Conservation (phyloP, 2,329 filamentous ascomycete genomes). For the Fusarium heterosporum region DNA sequence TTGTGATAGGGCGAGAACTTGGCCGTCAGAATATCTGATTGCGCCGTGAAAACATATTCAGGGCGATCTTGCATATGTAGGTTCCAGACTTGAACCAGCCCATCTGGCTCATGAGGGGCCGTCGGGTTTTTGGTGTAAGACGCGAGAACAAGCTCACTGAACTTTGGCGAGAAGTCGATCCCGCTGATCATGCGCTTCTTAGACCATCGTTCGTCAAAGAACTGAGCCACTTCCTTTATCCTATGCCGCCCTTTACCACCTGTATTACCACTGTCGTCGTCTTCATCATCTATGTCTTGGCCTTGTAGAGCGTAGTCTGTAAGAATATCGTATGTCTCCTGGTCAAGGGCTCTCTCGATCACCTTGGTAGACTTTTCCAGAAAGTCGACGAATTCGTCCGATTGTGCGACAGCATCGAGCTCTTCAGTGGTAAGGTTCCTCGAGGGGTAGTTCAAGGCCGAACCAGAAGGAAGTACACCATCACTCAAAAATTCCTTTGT, state of each 20-base stretch:
- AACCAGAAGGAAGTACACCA: constrained; percentile 46
- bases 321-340: constrained; percentile 91
- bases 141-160: constrained; percentile 90
- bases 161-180: constrained; percentile 95
- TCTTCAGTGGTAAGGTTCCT: constrained; percentile 87
- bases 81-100: constrained; percentile 97
- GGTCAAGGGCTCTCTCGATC: constrained; percentile 92
- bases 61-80: constrained; percentile 92
- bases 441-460: constrained; percentile 74
- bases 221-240: constrained; percentile 89
- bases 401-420: constrained; percentile 88
- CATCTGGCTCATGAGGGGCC: constrained; percentile 92
- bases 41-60: constrained; percentile 96
- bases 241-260: constrained; percentile 78
- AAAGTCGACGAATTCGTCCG: constrained; percentile 94
- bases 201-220: constrained; percentile 95
- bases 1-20: constrained; percentile 99
- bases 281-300: constrained; percentile 81
- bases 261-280: constrained; percentile 78
- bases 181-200: constrained; percentile 98
- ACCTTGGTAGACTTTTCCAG: constrained; percentile 96
- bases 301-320: constrained; percentile 92
- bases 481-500: constrained; percentile 71
- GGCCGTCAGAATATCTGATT: constrained; percentile 93
- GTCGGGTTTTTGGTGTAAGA: constrained; percentile 98